These are phyloP conservation scores for Pseudocercospora macadamiae DNA, from an alignment of 2,329 filamentous ascomycete species.

Conservation along the genomic window DNA sequence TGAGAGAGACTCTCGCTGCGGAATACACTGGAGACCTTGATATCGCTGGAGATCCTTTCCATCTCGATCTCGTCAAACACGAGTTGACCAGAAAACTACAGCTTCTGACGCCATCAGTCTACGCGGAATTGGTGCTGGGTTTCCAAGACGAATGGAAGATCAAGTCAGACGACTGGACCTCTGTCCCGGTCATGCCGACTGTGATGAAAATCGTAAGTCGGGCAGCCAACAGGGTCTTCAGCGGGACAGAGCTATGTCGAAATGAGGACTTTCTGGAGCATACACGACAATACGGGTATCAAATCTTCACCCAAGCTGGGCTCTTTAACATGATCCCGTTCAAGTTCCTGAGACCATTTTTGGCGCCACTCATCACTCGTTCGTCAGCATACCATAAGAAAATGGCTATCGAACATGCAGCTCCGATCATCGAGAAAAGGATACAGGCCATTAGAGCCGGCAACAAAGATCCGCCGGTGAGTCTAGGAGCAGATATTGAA, in stretches of 20 bases:
- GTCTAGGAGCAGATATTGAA: background rate
- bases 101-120: conserved; percentile 21
- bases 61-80: conserved; percentile 20
- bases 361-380: conserved; percentile 1
- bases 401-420: background rate
- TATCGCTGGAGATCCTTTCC: conserved; percentile 10
- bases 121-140: conserved; percentile 17
- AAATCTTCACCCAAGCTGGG: conserved; percentile 18
- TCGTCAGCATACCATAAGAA: background rate
- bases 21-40: conserved; percentile 20
- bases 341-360: background rate
- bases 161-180: conserved; percentile 1
- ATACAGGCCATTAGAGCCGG: conserved; percentile 1
- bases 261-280: conserved; percentile 22
- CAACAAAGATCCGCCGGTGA: conserved; percentile 6
- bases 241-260: conserved; percentile 25
- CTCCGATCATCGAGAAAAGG: conserved; percentile 8
- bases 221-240: conserved; percentile 27
- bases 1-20: conserved; percentile 16
- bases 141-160: conserved; percentile 24
- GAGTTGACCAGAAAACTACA: conserved; percentile 27
- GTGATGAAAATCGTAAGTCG: conserved; percentile 23
- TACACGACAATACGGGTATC: conserved; percentile 17
- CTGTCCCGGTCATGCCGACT: conserved; percentile 10
- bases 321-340: conserved; percentile 21